Evolutionary conservation across 371 early-diverging fungal species (phyloP), one percentile per base, ranked within the genome.

Genomic region (Mortierella sp.): DNA sequence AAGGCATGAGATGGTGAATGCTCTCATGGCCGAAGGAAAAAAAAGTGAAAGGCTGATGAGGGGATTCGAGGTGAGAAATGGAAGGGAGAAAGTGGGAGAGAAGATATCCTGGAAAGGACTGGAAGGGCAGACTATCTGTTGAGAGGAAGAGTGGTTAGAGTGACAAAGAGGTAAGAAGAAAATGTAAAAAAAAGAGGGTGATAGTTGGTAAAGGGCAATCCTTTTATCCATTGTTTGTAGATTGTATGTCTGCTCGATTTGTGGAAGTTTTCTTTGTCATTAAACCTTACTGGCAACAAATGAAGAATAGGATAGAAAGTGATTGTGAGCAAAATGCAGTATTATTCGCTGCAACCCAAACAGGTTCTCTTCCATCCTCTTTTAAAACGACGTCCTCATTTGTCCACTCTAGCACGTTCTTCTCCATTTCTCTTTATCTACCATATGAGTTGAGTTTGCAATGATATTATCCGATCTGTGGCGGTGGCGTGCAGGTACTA

Each of bases 1-100:
- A 34, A 79, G 70, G 74, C 80, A 79, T 45, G 80, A 70, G 51
- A 79, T 55, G 26, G 74, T 67, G 49, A 69, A 64, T 2, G 57
- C 47, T 60, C 64, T 79, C 80, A 79, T 79, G 64, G 56, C 62
- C n/a, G 61, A 34, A 29, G 15, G 10, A 13, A 35, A 0, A 13
- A 17, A 28, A n/a, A 19, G 26, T 26, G 26, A 29, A 23, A 64
- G 57, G 31, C 17, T 22, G 35, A 22, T 47, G n/a, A 15, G 3
- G 47, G n/a, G 7, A 15, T 3, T 19, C 3, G 47, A 4, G 47
- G n/a, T 47, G 53, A 26, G 28, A 23, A 31, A 53, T 17, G 35
- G 31, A 53, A 19, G 45, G 62, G 28, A 49, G 31, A 17, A 17
- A 56, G 22, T 29, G 63, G 37, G 23, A 28, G 42, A 19, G 34